A percentile compares a stretch with the other conserved stretches of the same genome.
Conservation (phyloP, 192 early-diverging fungal genomes). For the Cetraspora pellucida region DNA sequence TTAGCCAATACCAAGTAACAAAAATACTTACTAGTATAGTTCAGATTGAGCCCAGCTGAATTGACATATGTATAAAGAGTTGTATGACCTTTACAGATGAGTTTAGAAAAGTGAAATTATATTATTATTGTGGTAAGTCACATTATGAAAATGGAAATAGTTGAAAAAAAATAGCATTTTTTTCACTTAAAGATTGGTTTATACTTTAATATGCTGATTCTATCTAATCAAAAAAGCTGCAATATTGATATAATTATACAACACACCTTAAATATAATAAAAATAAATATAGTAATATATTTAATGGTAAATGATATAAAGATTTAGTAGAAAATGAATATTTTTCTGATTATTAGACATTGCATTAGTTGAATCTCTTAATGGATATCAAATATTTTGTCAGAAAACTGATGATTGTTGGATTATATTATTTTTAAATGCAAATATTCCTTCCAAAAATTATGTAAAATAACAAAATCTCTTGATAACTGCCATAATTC, state of each 20-base stretch:
- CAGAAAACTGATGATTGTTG: constrained; percentile 13
- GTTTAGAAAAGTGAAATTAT: neutral
- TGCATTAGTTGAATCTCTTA: neutral
- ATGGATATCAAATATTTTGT: constrained; percentile 10
- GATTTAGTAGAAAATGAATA: neutral
- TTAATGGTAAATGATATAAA: neutral
- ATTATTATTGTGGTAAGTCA: neutral
- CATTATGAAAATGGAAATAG: neutral
- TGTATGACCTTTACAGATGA: neutral
- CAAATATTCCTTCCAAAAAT: neutral
- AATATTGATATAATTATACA: constrained; percentile 1
- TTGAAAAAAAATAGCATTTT: neutral
- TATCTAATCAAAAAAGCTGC: neutral
- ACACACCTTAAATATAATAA: neutral
- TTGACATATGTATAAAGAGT: neutral
- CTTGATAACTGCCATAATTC: neutral
- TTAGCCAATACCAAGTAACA: neutral
- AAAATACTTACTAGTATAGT: neutral
- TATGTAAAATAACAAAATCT: constrained; percentile 7
- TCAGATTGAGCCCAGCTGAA: neutral
- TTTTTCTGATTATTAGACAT: neutral
- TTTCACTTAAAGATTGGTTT: constrained; percentile 1
- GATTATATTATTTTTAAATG: constrained; percentile 6
- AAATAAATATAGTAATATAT: neutral
- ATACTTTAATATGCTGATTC: neutral